A percentile compares a stretch with the other conserved stretches of the same genome.
phyloP scores from a whole-genome alignment of 2,329 filamentous ascomycete genomes.

The Aureobasidium leucospermi region DNA sequence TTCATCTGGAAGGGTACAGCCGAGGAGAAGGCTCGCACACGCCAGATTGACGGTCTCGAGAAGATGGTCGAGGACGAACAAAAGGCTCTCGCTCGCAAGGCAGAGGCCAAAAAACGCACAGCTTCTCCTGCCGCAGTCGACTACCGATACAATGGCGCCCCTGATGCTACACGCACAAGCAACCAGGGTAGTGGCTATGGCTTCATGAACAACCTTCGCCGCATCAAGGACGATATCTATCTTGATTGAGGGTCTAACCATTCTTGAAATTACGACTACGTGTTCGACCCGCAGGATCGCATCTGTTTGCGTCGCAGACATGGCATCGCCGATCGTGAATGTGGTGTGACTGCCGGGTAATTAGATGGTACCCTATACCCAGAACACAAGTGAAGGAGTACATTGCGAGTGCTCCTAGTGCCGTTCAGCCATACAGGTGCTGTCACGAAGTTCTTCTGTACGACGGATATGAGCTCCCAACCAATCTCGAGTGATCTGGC shows the following conservation, averaged over 20 bases:
- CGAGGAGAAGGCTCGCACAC: constrained; percentile 77
- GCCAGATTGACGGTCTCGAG: constrained; percentile 73
- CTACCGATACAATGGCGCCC: constrained; percentile 23
- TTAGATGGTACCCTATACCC: background rate
- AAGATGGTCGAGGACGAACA: constrained; percentile 73
- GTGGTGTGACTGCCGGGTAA: background rate
- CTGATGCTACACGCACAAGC: constrained; percentile 18
- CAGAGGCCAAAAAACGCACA: constrained; percentile 16
- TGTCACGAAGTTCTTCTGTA: too few relatives aligned
- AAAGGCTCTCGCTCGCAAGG: constrained; percentile 34
- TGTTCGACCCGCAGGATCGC: too few relatives aligned
- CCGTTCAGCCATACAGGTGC: background rate
- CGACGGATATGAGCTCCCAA: too few relatives aligned
- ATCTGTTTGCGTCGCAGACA: background rate
- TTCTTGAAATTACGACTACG: too few relatives aligned
- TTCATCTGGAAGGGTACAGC: constrained; percentile 92
- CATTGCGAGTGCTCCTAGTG: background rate
- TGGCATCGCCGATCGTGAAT: background rate
- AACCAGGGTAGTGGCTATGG: constrained; percentile 40
- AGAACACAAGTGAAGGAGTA: background rate
- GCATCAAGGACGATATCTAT: constrained; percentile 48
- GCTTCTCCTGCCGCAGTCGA: constrained; percentile 20
- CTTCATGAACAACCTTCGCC: constrained; percentile 46
- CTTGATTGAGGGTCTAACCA: constrained; percentile 32
- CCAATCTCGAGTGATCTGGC: too few relatives aligned